Percentiles rank a stretch among this genome's conserved stretches.
These are phyloP conservation scores for Malassezia sp. DNA, from an alignment of 1,284 basidiomycete genomes.

Conservation along the genomic window DNA sequence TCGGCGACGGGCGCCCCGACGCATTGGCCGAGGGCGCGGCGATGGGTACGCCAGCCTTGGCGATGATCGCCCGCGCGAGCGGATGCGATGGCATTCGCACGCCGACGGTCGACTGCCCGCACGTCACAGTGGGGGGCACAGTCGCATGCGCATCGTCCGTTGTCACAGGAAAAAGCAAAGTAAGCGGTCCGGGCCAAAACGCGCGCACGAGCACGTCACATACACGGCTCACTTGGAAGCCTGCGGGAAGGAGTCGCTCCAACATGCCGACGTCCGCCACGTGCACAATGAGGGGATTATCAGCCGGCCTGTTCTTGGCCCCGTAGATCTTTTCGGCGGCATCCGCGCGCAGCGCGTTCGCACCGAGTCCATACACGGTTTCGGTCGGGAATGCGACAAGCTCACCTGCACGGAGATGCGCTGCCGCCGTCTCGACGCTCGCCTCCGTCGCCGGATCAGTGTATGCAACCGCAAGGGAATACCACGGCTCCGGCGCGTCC, in stretches of 20 bases:
- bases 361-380: constrained; percentile 94
- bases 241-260: constrained; percentile 50
- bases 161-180: constrained; percentile 67
- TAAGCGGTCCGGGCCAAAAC: constrained; percentile 93
- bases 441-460: neutral
- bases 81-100: constrained; percentile 90
- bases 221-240: constrained; percentile 15
- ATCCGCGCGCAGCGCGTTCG: constrained; percentile 56
- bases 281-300: constrained; percentile 97
- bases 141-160: constrained; percentile 8
- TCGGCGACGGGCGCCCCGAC: constrained; percentile 86
- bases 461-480: too few relatives aligned
- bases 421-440: constrained; percentile 35
- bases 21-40: constrained; percentile 94
- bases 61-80: constrained; percentile 78
- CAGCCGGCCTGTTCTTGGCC: constrained; percentile 81
- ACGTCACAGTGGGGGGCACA: constrained; percentile 51
- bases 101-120: constrained; percentile 70
- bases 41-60: constrained; percentile 62
- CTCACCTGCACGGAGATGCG: constrained; percentile 26
- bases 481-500: too few relatives aligned
- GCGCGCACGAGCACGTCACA: constrained; percentile 52
- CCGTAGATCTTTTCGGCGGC: constrained; percentile 67
- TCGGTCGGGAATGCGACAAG: constrained; percentile 88
- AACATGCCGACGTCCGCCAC: constrained; percentile 77